phyloP scores from a whole-genome alignment of 139 green algal genomes.

The Picochlorum sp. region DNA sequence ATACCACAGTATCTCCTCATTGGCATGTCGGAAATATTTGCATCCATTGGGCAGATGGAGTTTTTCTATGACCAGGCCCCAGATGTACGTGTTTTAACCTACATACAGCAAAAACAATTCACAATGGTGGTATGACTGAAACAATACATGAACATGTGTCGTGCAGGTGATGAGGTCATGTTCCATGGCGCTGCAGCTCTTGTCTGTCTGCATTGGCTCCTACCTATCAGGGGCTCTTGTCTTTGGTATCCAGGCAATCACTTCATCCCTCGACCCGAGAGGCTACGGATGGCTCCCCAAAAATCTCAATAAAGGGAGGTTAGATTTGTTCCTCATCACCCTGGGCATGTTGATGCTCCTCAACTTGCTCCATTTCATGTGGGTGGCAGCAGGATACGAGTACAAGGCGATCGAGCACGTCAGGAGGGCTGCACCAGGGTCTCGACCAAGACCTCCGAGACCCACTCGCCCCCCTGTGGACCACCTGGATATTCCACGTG shows the following conservation, averaged over 20 bases:
- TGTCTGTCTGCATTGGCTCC: slow-evolving; percentile 65
- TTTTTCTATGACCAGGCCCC: slow-evolving; percentile 94
- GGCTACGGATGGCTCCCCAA: slow-evolving; percentile 42
- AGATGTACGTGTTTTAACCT: slow-evolving; percentile 27
- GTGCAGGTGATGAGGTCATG: slow-evolving; percentile 72
- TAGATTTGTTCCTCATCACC: slow-evolving; percentile 74
- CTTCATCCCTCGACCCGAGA: slow-evolving; percentile 2
- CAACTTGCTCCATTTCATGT: slow-evolving; percentile 55
- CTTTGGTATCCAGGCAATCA: slow-evolving; percentile 21
- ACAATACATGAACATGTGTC: no score
- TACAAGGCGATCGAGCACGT: slow-evolving; percentile 78
- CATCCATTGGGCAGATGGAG: slow-evolving; percentile 84
- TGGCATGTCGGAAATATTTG: slow-evolving; percentile 73
- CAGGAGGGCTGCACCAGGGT: slow-evolving; percentile 9
- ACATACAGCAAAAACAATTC: no score
- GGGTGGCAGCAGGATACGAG: slow-evolving; percentile 58
- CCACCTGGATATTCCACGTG: slow-evolving; percentile 2
- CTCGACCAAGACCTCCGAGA: slow-evolving; percentile 1
- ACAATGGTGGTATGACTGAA: no score
- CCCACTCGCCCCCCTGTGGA: not conserved
- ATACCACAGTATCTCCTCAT: slow-evolving; percentile 77
- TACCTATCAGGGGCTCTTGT: slow-evolving; percentile 72
- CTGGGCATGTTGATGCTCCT: slow-evolving; percentile 50
- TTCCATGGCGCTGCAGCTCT: slow-evolving; percentile 79
- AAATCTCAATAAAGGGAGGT: slow-evolving; percentile 55